Evolutionary conservation across 2,329 filamentous ascomycete genomes (phyloP).

Genomic region (Tolypocladium ovalisporum): DNA sequence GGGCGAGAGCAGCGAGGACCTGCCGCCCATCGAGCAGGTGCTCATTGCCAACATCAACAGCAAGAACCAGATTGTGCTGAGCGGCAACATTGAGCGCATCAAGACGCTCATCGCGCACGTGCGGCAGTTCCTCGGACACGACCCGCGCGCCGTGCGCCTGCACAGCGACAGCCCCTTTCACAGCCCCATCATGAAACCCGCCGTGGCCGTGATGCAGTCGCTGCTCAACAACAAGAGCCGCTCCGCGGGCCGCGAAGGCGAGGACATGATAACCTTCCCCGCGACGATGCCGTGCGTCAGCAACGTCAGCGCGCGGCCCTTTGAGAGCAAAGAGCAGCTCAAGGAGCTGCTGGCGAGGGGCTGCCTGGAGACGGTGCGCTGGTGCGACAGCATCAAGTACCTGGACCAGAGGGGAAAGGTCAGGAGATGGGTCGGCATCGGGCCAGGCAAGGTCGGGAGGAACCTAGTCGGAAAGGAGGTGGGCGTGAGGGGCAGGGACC

Average conservation of each 20-base stretch:
- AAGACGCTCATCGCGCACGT: constrained; percentile 73
- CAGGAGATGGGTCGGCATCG: constrained; percentile 80
- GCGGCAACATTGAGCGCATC: constrained; percentile 75
- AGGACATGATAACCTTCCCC: constrained; percentile 65
- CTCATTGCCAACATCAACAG: constrained; percentile 89
- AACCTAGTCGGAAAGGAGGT: constrained; percentile 95
- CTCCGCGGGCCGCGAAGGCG: constrained; percentile 38
- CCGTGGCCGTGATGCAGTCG: constrained; percentile 60
- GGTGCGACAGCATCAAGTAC: constrained; percentile 91
- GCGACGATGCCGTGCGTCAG: constrained; percentile 68
- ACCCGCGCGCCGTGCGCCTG: constrained; percentile 75
- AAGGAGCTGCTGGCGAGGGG: constrained; percentile 70
- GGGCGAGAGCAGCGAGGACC: constrained; percentile 54
- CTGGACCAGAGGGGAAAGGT: constrained; percentile 76
- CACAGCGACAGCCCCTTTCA: constrained; percentile 88
- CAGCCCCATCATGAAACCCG: constrained; percentile 82
- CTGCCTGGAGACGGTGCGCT: constrained; percentile 83
- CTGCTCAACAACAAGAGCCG: constrained; percentile 51
- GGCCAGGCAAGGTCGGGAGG: constrained; percentile 84
- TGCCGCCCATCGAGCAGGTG: constrained; percentile 75
- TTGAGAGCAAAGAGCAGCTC: constrained; percentile 60
- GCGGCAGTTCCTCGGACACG: constrained; percentile 81
- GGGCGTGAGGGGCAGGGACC: constrained; percentile 68
- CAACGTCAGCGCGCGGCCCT: constrained; percentile 76
- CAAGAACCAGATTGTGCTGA: constrained; percentile 92